Base-by-base conservation (phyloP, 768 basidiomycete species). In the Amanita inopinata region DNA sequence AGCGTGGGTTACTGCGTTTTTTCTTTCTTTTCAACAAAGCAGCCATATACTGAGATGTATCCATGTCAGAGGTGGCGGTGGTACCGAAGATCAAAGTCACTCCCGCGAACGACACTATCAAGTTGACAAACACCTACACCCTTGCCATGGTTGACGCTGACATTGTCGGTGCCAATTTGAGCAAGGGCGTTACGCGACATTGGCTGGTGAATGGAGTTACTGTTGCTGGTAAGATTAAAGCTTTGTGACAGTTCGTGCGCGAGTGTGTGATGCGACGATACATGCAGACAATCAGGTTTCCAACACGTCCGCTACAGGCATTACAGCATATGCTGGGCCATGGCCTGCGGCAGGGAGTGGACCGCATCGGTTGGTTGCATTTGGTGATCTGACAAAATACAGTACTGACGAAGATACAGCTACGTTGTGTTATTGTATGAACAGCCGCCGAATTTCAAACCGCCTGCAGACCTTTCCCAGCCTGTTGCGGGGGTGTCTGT, bases 101-200 rank as follows among this genome's bases (percentile, higher is more conserved):
- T 4, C 63, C 76, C 8, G 69, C 62, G 37, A 74, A 75, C 58
- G 59, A 67, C 24, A 68, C 74, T 18, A 58, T 64, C 11, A 25
- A 57, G 8, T 57, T 81, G 40, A 56, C 56, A 27, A 73, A 71
- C 9, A 70, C 60, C 31, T 86, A 70, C 61, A 85, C 85, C 18
- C 56, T 89, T 25, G 66, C 74, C 39, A 83, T 91, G 83, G 71
- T 78, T 22, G 87, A 91, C 52, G 82, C 83, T 9, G 78, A 76
- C 46, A 55, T 72, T 17, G 79, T 80, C 27, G 84, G 85, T 28
- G 62, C 72, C 36, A 68, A 80, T 49, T 62, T 76, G 41, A 58
- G 68, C 27, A 60, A 64, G 6, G 79, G 76, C 14, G 76, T 79
- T 49, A 85, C 76, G 38, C 73, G 83, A 41, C 88, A 89, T 64